Percentiles rank a stretch among this genome's conserved stretches.
These are phyloP conservation scores for Lasiosphaeris hirsuta DNA, from an alignment of 495 filamentous ascomycete species.

Conservation along the genomic window DNA sequence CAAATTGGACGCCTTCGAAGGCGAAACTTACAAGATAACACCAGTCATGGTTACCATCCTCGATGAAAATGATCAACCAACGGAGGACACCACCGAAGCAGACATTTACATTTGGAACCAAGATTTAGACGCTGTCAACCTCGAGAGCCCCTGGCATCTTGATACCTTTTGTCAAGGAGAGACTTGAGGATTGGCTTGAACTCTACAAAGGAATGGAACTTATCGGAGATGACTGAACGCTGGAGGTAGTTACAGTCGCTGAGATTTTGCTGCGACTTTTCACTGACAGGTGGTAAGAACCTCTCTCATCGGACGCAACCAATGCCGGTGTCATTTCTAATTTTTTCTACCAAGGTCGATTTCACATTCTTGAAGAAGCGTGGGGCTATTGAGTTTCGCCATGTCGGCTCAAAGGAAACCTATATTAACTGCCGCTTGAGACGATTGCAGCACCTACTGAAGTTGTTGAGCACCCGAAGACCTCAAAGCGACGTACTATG, in stretches of 20 bases:
- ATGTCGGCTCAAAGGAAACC: too few relatives aligned
- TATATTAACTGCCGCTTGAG: too few relatives aligned
- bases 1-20: slow-evolving; percentile 24
- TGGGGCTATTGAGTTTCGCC: not conserved
- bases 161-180: slow-evolving; percentile 13
- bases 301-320: too few relatives aligned
- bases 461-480: too few relatives aligned
- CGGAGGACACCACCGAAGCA: slow-evolving; percentile 8
- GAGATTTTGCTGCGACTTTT: too few relatives aligned
- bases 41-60: slow-evolving; percentile 12
- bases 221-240: slow-evolving; percentile 6
- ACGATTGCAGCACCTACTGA: too few relatives aligned
- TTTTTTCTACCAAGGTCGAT: too few relatives aligned
- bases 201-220: slow-evolving; percentile 18
- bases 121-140: slow-evolving; percentile 1
- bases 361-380: too few relatives aligned
- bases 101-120: slow-evolving; percentile 24
- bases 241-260: too few relatives aligned
- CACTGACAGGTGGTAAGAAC: too few relatives aligned
- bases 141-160: slow-evolving; percentile 14
- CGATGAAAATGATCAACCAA: not conserved
- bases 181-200: slow-evolving; percentile 21
- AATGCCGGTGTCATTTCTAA: too few relatives aligned
- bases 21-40: slow-evolving; percentile 13
- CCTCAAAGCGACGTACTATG: too few relatives aligned